Conservation (phyloP, 768 basidiomycete species). For the Serendipita sp. region DNA sequence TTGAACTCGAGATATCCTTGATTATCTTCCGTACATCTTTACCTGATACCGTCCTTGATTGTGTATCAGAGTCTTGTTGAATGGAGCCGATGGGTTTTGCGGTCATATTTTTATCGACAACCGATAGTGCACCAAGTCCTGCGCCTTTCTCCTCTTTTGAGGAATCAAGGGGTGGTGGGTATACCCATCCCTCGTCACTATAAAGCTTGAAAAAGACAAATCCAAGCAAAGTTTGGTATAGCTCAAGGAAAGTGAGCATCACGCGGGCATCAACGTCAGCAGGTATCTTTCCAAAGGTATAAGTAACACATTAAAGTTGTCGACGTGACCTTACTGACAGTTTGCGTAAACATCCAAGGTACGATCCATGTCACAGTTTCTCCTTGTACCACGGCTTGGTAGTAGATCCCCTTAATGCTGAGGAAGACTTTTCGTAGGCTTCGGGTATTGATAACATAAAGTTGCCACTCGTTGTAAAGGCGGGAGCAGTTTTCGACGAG, state of each 20-base stretch:
- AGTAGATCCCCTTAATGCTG: constrained; percentile 96
- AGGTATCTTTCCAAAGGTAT: constrained; percentile 46
- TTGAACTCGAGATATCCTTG: constrained; percentile 25
- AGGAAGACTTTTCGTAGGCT: constrained; percentile 82
- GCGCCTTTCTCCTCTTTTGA: constrained; percentile 73
- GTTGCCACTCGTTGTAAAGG: constrained; percentile 88
- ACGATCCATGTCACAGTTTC: constrained; percentile 92
- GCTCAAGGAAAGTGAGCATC: constrained; percentile 93
- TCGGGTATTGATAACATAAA: constrained; percentile 80
- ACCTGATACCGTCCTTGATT: constrained; percentile 30
- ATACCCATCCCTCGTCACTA: constrained; percentile 79
- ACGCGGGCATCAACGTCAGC: constrained; percentile 93
- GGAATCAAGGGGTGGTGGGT: constrained; percentile 82
- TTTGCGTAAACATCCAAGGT: constrained; percentile 94
- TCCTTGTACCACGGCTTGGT: constrained; percentile 88
- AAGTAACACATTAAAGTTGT: constrained; percentile 8
- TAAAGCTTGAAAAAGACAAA: constrained; percentile 98
- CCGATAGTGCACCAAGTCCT: constrained; percentile 72
- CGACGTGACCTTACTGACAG: constrained; percentile 29
- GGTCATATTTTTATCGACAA: constrained; percentile 36
- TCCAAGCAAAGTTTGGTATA: constrained; percentile 90
- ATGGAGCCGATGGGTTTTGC: constrained; percentile 10
- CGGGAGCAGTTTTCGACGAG: constrained; percentile 82
- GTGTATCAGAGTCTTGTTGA: constrained; percentile 19
- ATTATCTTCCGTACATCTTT: constrained; percentile 37